Base-by-base conservation (phyloP, 805 yeast genomes). In the Candida dajiaensis region DNA sequence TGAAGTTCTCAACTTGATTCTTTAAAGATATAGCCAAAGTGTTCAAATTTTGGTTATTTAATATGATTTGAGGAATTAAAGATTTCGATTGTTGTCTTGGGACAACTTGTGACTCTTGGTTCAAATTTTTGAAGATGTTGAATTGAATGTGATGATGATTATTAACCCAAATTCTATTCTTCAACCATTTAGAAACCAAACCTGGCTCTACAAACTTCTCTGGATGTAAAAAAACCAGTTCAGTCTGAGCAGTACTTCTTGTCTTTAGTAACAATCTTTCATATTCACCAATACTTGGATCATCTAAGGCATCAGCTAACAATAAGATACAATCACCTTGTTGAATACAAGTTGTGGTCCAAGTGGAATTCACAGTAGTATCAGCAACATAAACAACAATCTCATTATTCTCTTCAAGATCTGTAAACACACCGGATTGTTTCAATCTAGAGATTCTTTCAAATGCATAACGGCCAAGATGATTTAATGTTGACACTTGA, bases 301-400 rank as follows among this genome's bases (percentile, higher is more conserved):
- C 76, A 18, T 81, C 77, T 8, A 75, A 70, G 0, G 97, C 95
- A 67, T 92, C 90, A 0, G 97, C 97, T 15, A 94, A 65, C 16
- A 94, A 68, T 28, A 94, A 69, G n/a, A 92, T 80, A 68, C 97
- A 90, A 64, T 92, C 98, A 16, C 96, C 98, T 64, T 92, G 97
- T 9, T 90, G 81, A 37, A 92, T 85, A 63, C 98, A 94, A 0
- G 97, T 88, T 9, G 80, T 75, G 0, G 97, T 88, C 99, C 99
- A 92, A 18, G 81, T 75, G 0, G 97, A 85, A 53, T 80, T 81
- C 2, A 85, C 80, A 0, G 85, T 74, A 0, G 97, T 81, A 57
- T 94, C 98, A 22, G 94, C 90, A 12, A 92, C 81, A 59, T 92
- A 94, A 2, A 92, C 79, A 4, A 94, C 85, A n/a, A 89, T 84